Evolutionary conservation across 2,329 filamentous ascomycete genomes (phyloP), one percentile per base, ranked within the genome.

Genomic region (Fusarium citri): DNA sequence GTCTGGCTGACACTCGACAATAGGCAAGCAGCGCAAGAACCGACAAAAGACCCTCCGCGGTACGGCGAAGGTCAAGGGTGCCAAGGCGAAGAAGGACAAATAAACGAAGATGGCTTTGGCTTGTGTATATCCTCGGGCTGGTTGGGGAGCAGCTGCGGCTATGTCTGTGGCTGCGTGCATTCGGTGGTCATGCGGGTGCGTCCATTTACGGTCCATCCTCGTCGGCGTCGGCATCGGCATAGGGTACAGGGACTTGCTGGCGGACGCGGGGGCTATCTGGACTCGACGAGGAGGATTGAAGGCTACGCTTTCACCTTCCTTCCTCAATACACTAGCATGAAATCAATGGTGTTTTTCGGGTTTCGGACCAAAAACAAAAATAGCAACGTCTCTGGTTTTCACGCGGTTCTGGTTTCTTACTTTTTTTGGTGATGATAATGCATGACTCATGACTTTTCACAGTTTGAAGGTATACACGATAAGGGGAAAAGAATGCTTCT

Each of bases 11-110:
- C 56, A 62, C 30, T 54, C 42, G 25, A 64, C 77, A 49, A 88
- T 86, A 98, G 95, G 95, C 92, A 99, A 99, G 90, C 96, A 98
- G 89, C 93, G 96, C 89, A 99, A 99, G 94, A 99, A 99, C 93
- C 91, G 95, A 85, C 91, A 93, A 87, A 98, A 99, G 94, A 96
- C 95, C 83, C 92, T 98, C 85, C 93, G 96, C 79, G 96, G 96
- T 83, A 97, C 94, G 80, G 95, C 94, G 81, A 99, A 99, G 94
- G 91, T 91, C 89, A 98, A 98, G 93, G 94, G 94, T 84, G 91
- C 91, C 83, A 90, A 91, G 88, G 89, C 92, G 85, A 96, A 97
- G 91, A 97, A 98, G 92, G 93, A 93, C 86, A 91, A 92, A 89
- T 94, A 93, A 87, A 85, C 83, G 73, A 83, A 76, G 76, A 81